These are phyloP conservation scores for Naganishia vaughanmartiniae DNA, from an alignment of 768 basidiomycete species.

Conservation along the genomic window DNA sequence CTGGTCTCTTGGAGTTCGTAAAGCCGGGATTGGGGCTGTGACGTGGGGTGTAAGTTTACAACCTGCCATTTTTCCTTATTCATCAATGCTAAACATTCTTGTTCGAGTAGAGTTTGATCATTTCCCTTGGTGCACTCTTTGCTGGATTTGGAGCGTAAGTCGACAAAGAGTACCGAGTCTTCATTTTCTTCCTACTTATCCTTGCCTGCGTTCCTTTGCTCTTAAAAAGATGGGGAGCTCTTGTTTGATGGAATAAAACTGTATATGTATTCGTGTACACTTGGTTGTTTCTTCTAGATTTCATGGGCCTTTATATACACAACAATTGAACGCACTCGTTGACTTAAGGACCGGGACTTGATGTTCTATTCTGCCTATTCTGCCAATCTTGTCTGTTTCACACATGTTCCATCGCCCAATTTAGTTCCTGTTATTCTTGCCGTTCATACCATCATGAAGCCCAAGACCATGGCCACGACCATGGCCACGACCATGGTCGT, in stretches of 20 bases:
- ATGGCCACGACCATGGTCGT: no score
- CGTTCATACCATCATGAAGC: background rate
- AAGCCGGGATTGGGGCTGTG: slow-evolving; percentile 48
- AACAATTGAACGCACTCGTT: no score
- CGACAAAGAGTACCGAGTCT: no score
- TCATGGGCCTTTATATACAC: no score
- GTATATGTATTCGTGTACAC: background rate
- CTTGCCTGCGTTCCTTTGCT: background rate
- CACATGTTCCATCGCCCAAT: background rate
- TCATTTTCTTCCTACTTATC: background rate
- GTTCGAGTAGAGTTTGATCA: slow-evolving; percentile 46
- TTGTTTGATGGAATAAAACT: background rate
- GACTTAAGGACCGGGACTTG: no score
- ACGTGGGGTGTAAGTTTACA: slow-evolving; percentile 50
- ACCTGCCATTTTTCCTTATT: background rate
- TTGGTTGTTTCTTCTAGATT: no score
- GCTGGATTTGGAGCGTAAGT: slow-evolving; percentile 46
- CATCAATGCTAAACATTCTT: slow-evolving; percentile 2
- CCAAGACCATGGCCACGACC: no score
- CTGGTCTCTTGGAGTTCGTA: slow-evolving; percentile 45
- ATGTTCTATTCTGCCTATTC: no score
- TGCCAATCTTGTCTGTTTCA: background rate
- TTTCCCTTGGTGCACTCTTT: slow-evolving; percentile 49
- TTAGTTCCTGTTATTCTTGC: background rate
- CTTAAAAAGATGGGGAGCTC: slow-evolving; percentile 18